These are phyloP conservation scores for Globisporangium viniferum DNA, from an alignment of 352 stramenopile species.

Conservation along the genomic window DNA sequence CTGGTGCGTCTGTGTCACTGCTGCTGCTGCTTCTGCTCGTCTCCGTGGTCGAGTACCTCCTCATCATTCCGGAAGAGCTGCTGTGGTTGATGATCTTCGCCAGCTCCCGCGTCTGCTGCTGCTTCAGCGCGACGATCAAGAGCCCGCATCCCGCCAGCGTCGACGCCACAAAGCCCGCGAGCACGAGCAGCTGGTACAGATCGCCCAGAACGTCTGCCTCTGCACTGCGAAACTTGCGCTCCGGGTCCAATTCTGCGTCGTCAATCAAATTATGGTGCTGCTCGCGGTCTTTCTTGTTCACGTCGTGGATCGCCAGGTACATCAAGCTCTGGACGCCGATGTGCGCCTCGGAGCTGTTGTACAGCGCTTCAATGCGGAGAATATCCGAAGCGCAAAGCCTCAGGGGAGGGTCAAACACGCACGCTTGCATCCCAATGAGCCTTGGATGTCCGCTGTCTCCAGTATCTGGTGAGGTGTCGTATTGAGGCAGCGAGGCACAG, in stretches of 20 bases:
- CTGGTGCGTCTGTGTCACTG: neutral
- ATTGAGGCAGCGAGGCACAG: constrained; percentile 5
- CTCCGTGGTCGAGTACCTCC: neutral
- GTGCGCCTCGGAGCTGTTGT: constrained; percentile 11
- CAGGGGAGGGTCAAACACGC: constrained; percentile 5
- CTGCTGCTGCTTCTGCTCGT: neutral
- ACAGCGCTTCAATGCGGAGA: constrained; percentile 12
- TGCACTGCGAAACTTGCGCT: constrained; percentile 1
- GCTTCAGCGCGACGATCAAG: constrained; percentile 1
- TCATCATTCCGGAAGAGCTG: neutral
- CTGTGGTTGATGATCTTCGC: neutral
- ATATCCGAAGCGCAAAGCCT: neutral
- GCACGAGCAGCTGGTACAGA: constrained; percentile 6
- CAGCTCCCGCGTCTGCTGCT: neutral
- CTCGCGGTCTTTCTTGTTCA: neutral
- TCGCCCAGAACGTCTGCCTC: constrained; percentile 8
- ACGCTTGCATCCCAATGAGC: constrained; percentile 2
- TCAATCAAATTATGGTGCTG: neutral
- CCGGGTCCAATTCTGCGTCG: neutral
- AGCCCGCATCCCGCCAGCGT: neutral
- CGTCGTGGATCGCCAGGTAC: constrained; percentile 12
- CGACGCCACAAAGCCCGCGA: neutral
- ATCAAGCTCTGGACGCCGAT: constrained; percentile 11
- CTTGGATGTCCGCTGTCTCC: neutral
- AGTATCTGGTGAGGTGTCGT: neutral